Evolutionary conservation across 805 yeast genomes (phyloP).

Genomic region (Suhomyces sp.): DNA sequence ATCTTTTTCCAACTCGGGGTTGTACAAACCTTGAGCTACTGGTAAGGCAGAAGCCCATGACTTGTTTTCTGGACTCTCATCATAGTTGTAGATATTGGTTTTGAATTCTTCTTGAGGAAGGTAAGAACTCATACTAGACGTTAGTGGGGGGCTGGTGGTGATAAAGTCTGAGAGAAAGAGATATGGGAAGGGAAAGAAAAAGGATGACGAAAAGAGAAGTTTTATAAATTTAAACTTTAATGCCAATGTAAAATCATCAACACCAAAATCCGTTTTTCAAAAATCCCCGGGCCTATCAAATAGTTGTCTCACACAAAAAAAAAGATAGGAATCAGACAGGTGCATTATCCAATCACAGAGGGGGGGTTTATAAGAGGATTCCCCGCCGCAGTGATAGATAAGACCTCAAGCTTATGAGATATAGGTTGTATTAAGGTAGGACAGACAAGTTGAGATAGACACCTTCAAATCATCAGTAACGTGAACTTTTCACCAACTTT

Average conservation of each 20-base stretch:
- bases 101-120: slow-evolving; percentile 39
- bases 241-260: too few species aligned
- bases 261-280: too few species aligned
- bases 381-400: slow-evolving; percentile 5
- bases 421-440: too few species aligned
- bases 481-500: too few species aligned
- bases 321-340: too few species aligned
- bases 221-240: slow-evolving; percentile 2
- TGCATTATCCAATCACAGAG: slow-evolving; percentile 3
- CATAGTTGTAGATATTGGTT: slow-evolving; percentile 58
- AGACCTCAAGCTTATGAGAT: too few species aligned
- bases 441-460: too few species aligned
- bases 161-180: neutral
- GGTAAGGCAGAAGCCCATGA: slow-evolving; percentile 95
- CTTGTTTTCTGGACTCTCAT: slow-evolving; percentile 71
- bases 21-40: slow-evolving; percentile 81
- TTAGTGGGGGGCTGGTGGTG: slow-evolving; percentile 1
- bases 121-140: slow-evolving; percentile 32
- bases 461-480: too few species aligned
- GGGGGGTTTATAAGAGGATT: slow-evolving; percentile 1
- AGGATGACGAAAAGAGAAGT: slow-evolving; percentile 3
- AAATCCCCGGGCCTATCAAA: too few species aligned
- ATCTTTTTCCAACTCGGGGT: slow-evolving; percentile 91
- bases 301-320: too few species aligned
- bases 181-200: neutral